A percentile compares a stretch with the other conserved stretches of the same genome.
Evolutionary conservation across 768 basidiomycete genomes (phyloP).

Genomic region (Pleurotus ostreatus): DNA sequence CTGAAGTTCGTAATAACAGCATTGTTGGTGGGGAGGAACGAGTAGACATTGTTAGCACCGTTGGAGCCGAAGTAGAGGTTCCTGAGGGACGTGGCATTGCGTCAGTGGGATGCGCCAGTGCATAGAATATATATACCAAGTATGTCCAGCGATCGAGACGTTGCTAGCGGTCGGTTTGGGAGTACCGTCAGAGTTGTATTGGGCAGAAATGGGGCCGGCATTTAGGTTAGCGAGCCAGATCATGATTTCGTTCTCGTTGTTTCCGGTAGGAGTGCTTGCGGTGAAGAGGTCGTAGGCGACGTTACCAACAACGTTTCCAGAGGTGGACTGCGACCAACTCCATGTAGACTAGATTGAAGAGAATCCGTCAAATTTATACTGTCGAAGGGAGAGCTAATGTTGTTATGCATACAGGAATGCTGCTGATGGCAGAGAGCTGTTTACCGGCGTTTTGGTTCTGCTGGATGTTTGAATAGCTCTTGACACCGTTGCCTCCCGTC

Average conservation of each 20-base stretch:
- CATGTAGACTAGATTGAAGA: conserved; percentile 38
- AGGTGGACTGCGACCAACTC: conserved; percentile 47
- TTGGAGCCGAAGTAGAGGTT: conserved; percentile 53
- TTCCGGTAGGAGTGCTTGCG: conserved; percentile 42
- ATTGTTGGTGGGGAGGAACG: conserved; percentile 37
- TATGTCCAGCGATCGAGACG: conserved; percentile 42
- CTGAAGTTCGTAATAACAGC: conserved; percentile 42
- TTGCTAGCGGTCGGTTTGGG: conserved; percentile 41
- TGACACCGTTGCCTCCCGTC: conserved; percentile 48
- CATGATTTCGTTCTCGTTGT: conserved; percentile 52
- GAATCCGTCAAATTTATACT: not conserved
- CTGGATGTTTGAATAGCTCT: conserved; percentile 60
- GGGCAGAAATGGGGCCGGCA: conserved; percentile 52
- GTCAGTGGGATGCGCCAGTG: not conserved
- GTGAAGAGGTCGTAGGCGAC: conserved; percentile 68
- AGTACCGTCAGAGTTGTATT: conserved; percentile 41
- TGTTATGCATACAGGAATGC: conserved; percentile 45
- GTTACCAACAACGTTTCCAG: conserved; percentile 43
- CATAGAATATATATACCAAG: conserved; percentile 33
- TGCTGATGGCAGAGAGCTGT: conserved; percentile 47
- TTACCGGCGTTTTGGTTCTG: conserved; percentile 47
- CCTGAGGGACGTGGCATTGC: conserved; percentile 25
- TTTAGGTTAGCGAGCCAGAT: conserved; percentile 61
- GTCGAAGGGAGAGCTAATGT: too few relatives aligned
- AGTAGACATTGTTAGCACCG: conserved; percentile 47